Percentiles rank a stretch among this genome's conserved stretches.
Conservation (phyloP, 2,329 filamentous ascomycete species). For the Ilyonectria robusta region DNA sequence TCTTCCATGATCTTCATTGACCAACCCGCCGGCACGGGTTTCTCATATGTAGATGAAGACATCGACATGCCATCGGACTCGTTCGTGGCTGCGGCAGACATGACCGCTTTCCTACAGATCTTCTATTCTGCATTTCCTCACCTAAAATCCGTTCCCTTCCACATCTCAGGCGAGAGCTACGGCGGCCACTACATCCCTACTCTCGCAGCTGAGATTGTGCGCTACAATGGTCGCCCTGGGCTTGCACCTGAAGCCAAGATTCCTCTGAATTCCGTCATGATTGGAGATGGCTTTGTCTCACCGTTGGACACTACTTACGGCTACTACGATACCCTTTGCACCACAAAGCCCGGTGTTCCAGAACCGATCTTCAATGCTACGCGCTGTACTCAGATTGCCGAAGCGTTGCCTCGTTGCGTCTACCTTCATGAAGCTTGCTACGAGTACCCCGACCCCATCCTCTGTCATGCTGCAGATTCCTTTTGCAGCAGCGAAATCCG, state of each 20-base stretch:
- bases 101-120: conserved; percentile 39
- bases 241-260: conserved; percentile 7
- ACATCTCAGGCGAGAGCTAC: conserved; percentile 41
- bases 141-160: conserved; percentile 26
- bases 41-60: conserved; percentile 39
- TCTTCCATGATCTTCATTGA: conserved; percentile 43
- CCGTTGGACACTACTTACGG: conserved; percentile 36
- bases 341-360: conserved; percentile 33
- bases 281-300: conserved; percentile 41
- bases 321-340: conserved; percentile 43
- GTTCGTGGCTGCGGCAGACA: conserved; percentile 35
- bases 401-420: conserved; percentile 38
- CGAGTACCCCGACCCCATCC: conserved; percentile 34
- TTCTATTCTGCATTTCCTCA: conserved; percentile 34
- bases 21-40: conserved; percentile 40
- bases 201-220: conserved; percentile 39
- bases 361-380: conserved; percentile 37
- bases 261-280: conserved; percentile 33
- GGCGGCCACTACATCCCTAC: conserved; percentile 43
- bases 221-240: conserved; percentile 26
- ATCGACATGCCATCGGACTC: conserved; percentile 34
- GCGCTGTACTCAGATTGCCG: conserved; percentile 32
- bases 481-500: conserved; percentile 33
- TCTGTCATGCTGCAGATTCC: conserved; percentile 30
- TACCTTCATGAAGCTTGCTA: conserved; percentile 37